Percentiles rank a stretch among this genome's conserved stretches.
Conservation (phyloP, 2,329 filamentous ascomycete species). For the Fusarium brachygibbosum region DNA sequence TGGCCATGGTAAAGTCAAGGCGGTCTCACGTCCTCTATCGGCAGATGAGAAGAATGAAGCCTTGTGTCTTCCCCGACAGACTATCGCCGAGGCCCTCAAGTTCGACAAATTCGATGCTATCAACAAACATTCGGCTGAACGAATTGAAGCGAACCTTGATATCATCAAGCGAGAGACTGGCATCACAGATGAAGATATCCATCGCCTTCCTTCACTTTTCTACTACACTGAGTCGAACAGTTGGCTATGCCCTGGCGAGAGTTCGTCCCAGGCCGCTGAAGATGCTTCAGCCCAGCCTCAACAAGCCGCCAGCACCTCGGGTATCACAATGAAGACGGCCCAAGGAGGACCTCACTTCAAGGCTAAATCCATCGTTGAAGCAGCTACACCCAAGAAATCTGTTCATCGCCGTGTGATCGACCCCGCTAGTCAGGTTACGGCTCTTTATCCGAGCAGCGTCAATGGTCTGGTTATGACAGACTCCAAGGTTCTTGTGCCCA, state of each 20-base stretch:
- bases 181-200: conserved; percentile 42
- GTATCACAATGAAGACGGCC: background rate
- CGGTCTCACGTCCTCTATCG: conserved; percentile 26
- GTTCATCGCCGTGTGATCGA: background rate
- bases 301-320: background rate
- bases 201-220: conserved; percentile 41
- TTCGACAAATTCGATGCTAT: conserved; percentile 12
- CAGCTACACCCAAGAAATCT: background rate
- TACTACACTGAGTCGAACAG: conserved; percentile 2
- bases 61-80: conserved; percentile 20
- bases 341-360: conserved; percentile 12
- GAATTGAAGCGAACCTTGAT: conserved; percentile 43
- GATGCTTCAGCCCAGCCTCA: background rate
- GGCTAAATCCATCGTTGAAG: conserved; percentile 32
- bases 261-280: background rate
- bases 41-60: background rate
- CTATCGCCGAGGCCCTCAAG: conserved; percentile 38
- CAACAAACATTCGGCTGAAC: conserved; percentile 28
- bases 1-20: conserved; percentile 35
- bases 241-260: conserved; percentile 7
- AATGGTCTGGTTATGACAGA: conserved; percentile 45
- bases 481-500: conserved; percentile 32
- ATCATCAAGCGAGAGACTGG: conserved; percentile 46
- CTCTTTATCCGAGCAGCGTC: conserved; percentile 36
- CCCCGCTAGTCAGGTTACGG: background rate